These are phyloP conservation scores for Zasmidium cellare DNA, from an alignment of 2,329 filamentous ascomycete genomes.

Conservation along the genomic window DNA sequence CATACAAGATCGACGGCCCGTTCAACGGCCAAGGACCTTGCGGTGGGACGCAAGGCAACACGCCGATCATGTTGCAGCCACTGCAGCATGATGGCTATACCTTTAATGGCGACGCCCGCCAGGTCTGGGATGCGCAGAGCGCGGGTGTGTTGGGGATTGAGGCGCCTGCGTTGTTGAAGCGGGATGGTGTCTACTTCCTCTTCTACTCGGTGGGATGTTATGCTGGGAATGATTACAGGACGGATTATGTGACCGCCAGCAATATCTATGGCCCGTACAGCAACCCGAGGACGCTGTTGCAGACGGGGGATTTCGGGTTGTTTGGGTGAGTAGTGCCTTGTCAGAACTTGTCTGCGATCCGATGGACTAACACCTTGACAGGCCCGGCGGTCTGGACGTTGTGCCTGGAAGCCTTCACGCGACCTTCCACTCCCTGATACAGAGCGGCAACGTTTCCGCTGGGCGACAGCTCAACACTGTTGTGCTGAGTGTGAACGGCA, in stretches of 20 bases:
- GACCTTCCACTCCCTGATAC: background rate
- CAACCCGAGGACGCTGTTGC: constrained; percentile 21
- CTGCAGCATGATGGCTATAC: constrained; percentile 50
- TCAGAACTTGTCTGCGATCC: background rate
- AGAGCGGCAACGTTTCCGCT: background rate
- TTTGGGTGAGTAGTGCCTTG: constrained; percentile 4
- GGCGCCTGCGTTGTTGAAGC: constrained; percentile 22
- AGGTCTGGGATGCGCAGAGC: constrained; percentile 24
- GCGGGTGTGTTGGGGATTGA: constrained; percentile 23
- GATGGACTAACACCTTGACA: background rate
- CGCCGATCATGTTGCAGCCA: constrained; percentile 60
- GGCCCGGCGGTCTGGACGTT: background rate
- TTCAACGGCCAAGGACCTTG: constrained; percentile 41
- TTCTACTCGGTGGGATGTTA: constrained; percentile 29
- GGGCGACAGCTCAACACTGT: background rate
- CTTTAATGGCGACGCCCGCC: constrained; percentile 13
- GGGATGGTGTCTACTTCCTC: constrained; percentile 21
- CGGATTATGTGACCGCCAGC: constrained; percentile 22
- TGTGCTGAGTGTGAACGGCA: background rate
- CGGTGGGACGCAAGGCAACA: constrained; percentile 41
- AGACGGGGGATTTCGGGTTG: constrained; percentile 20
- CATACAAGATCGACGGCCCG: constrained; percentile 69
- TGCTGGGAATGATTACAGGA: constrained; percentile 21
- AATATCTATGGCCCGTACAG: constrained; percentile 22
- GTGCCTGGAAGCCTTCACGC: background rate